Evolutionary conservation across 176 grass and related monocot genomes (phyloP).

Genomic region (Tillandsia fasciculata): DNA sequence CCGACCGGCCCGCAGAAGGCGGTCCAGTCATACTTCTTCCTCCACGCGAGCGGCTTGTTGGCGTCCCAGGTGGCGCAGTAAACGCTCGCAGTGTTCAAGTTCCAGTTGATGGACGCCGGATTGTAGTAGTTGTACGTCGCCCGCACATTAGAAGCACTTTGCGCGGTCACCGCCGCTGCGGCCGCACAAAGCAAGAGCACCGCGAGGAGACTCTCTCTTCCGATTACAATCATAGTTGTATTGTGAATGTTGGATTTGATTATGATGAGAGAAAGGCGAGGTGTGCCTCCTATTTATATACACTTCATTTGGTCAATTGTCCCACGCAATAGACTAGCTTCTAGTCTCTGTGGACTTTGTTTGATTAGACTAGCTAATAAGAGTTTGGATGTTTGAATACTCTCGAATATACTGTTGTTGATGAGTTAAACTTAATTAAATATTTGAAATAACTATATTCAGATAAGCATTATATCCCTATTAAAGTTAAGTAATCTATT

Average conservation of each 20-base stretch:
- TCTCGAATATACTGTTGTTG: too few species aligned
- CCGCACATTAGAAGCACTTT: slow-evolving; percentile 36
- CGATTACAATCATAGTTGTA: not conserved
- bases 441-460: too few species aligned
- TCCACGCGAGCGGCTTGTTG: slow-evolving; percentile 40
- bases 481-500: too few species aligned
- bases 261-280: too few species aligned
- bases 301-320: too few species aligned
- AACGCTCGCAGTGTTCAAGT: slow-evolving; percentile 25
- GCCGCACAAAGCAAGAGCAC: slow-evolving; percentile 9
- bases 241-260: not conserved
- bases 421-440: too few species aligned
- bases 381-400: too few species aligned
- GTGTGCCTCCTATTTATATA: too few species aligned
- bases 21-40: slow-evolving; percentile 60
- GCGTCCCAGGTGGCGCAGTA: slow-evolving; percentile 87
- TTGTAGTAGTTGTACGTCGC: slow-evolving; percentile 56
- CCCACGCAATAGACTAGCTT: too few species aligned
- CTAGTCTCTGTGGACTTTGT: too few species aligned
- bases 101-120: slow-evolving; percentile 36
- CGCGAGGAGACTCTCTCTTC: not conserved
- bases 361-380: too few species aligned
- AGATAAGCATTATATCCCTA: too few species aligned
- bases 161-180: slow-evolving; percentile 10
- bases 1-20: slow-evolving; percentile 72